These are phyloP conservation scores for Penicillium cinerascens DNA, from an alignment of 495 filamentous ascomycete genomes.

Conservation along the genomic window DNA sequence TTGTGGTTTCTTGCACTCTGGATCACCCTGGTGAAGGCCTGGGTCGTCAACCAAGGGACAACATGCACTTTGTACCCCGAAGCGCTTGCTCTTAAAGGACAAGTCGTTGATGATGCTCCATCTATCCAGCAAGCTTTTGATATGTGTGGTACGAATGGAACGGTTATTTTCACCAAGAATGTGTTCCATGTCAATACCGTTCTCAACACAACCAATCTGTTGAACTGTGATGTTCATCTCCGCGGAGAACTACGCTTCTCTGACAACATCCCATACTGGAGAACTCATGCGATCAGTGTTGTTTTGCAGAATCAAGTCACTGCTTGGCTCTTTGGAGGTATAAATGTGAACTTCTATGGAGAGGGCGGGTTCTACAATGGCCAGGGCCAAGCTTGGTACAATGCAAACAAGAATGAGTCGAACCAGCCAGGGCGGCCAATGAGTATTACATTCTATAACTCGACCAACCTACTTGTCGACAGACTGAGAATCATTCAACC, in stretches of 20 bases:
- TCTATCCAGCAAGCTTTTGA: slow-evolving; percentile 42
- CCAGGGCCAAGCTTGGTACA: slow-evolving; percentile 47
- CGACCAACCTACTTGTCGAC: slow-evolving; percentile 30
- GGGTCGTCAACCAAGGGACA: slow-evolving; percentile 19
- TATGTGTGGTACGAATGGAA: slow-evolving; percentile 37
- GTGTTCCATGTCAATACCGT: slow-evolving; percentile 40
- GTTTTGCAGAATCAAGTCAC: slow-evolving; percentile 48
- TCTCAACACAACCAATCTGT: slow-evolving; percentile 42
- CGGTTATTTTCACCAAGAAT: slow-evolving; percentile 34
- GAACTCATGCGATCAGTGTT: slow-evolving; percentile 34
- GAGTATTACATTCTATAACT: slow-evolving; percentile 35
- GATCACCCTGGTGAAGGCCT: slow-evolving; percentile 14
- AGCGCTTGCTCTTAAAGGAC: neutral
- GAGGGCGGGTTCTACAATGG: slow-evolving; percentile 44
- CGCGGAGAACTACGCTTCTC: slow-evolving; percentile 37
- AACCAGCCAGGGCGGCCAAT: slow-evolving; percentile 46
- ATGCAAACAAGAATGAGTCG: slow-evolving; percentile 21
- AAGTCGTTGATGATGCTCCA: slow-evolving; percentile 34
- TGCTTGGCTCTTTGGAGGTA: slow-evolving; percentile 44
- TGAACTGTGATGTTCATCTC: slow-evolving; percentile 37
- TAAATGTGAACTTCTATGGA: slow-evolving; percentile 33
- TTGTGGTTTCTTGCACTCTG: no score
- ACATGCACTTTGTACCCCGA: slow-evolving; percentile 18
- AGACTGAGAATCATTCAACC: slow-evolving; percentile 36
- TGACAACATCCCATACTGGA: slow-evolving; percentile 45